Evolutionary conservation across 2,329 filamentous ascomycete species (phyloP), one percentile per base, ranked within the genome.

Genomic region (Cladophialophora bantiana): DNA sequence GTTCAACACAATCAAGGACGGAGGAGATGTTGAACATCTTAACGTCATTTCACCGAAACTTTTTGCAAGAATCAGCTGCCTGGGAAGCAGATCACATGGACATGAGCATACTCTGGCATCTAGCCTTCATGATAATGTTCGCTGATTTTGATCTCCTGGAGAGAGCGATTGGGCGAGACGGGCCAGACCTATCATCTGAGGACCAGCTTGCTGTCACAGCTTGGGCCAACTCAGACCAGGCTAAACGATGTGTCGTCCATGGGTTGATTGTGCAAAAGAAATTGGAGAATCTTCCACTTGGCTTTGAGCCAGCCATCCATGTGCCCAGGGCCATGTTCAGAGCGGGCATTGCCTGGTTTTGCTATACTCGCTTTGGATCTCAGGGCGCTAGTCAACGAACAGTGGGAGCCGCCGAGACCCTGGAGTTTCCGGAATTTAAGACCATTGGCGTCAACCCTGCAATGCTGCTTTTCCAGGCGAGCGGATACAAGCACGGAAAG

Each of bases 81-180:
- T 70, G 62, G 68, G 64, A 65, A 58, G 42, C 68, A 2, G 68
- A 70, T 48, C 63, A 63, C 45, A 70, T 70, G 68, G 68, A 70
- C 54, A 69, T 69, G 67, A 69, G 55, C 65, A 73, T 75, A 7
- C 68, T 76, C 20, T 77, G 75, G 75, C 75, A 77, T 52, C 72
- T 71, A 0, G 69, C 74, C 7, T 75, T 72, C 40, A 76, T 77
- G 50, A 68, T 62, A 5, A 59, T 76, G 1, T 71, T 74, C 52
- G 72, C 71, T 1, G 74, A 77, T 48, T 71, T 76, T 32, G 71
- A 76, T 42, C 65, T 73, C 1, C 56, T 76, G 15, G 75, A 77
- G 57, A 69, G 71, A 61, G 70, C 73, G 1, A 70, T 73, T 13
- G 75, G 75, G 7, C 73, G 75, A 15, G 71, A 76, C 36, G 75